Evolutionary conservation across 2,329 filamentous ascomycete species (phyloP).

Genomic region (Venturia carpophila): DNA sequence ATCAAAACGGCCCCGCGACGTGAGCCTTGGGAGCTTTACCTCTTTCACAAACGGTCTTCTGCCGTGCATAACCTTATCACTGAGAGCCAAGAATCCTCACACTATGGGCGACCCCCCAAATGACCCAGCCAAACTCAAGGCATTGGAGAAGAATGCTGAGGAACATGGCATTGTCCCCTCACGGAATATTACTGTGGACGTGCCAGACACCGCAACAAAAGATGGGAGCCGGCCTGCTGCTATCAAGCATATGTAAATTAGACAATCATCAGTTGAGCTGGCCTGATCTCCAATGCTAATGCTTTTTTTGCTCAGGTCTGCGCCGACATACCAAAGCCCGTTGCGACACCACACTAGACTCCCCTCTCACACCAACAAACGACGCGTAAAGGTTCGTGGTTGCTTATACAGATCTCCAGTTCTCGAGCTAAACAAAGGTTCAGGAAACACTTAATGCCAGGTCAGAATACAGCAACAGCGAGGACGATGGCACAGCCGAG

Average conservation of each 20-base stretch:
- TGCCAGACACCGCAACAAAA: constrained; percentile 31
- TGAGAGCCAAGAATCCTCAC: background rate
- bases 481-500: constrained; percentile 70
- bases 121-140: background rate
- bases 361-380: constrained; percentile 45
- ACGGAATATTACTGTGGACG: constrained; percentile 38
- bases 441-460: constrained; percentile 88
- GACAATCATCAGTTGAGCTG: background rate
- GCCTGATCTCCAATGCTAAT: constrained; percentile 3
- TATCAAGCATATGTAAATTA: constrained; percentile 43
- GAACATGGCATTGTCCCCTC: constrained; percentile 6
- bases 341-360: constrained; percentile 56
- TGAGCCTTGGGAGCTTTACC: background rate
- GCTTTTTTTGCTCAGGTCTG: constrained; percentile 39
- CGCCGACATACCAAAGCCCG: constrained; percentile 53
- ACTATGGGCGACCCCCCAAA: background rate
- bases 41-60: background rate
- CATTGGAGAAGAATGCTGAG: background rate
- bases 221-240: constrained; percentile 35
- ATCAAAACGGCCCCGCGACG: background rate
- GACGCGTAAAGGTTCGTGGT: constrained; percentile 52
- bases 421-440: background rate
- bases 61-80: constrained; percentile 8
- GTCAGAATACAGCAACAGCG: constrained; percentile 78
- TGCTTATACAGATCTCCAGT: background rate